A percentile compares a stretch with the other conserved stretches of the same genome.
Conservation (phyloP, 2,329 filamentous ascomycete genomes). For the Geosmithia morbida region DNA sequence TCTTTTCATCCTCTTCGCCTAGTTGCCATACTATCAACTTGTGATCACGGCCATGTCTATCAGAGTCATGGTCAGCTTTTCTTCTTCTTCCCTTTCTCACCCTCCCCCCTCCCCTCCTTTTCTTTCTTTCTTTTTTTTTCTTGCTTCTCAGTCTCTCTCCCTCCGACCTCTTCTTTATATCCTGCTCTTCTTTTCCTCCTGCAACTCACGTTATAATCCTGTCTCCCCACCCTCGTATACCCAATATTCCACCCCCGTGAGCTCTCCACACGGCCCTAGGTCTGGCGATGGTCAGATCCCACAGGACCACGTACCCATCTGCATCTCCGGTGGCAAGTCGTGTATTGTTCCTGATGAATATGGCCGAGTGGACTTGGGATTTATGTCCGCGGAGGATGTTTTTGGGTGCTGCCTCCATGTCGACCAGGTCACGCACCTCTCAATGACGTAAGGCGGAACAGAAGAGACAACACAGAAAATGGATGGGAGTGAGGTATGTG, state of each 20-base stretch:
- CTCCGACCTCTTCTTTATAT: no score
- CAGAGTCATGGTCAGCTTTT: not conserved
- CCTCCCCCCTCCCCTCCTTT: no score
- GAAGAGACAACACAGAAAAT: no score
- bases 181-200: no score
- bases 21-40: conserved; percentile 77
- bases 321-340: conserved; percentile 78
- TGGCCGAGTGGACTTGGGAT: conserved; percentile 61
- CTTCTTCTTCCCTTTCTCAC: not conserved
- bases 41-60: conserved; percentile 80
- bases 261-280: conserved; percentile 76
- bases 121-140: no score
- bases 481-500: not conserved
- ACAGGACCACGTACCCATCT: conserved; percentile 76
- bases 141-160: no score
- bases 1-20: conserved; percentile 39
- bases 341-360: conserved; percentile 58
- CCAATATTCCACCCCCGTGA: conserved; percentile 65
- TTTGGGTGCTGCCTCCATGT: conserved; percentile 23
- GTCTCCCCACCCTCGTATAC: conserved; percentile 59
- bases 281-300: conserved; percentile 72
- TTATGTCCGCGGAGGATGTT: conserved; percentile 74
- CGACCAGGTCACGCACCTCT: no score
- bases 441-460: no score
- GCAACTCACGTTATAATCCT: conserved; percentile 66